Percentiles rank a stretch among this genome's conserved stretches.
These are phyloP conservation scores for Fraxinus nigra DNA, from an alignment of 305 asterid genomes.

Conservation along the genomic window DNA sequence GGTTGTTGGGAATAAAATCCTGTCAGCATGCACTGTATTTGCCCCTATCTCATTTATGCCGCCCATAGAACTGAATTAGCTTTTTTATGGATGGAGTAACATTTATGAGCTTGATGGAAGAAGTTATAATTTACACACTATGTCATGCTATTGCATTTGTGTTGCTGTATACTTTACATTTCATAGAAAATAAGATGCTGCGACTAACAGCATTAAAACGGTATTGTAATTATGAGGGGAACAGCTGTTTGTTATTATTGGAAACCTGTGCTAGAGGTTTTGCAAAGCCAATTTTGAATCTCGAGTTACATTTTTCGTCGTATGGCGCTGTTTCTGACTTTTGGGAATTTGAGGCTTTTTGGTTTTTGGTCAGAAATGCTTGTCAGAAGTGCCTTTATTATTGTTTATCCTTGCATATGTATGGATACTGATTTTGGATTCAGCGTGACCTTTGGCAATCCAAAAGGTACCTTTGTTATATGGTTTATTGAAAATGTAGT, in stretches of 20 bases:
- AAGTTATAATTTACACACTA: neutral
- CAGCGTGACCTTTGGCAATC: conserved; percentile 5
- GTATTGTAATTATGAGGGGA: neutral
- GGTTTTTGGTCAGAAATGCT: neutral
- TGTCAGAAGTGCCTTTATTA: neutral
- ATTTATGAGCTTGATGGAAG: neutral
- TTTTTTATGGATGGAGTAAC: neutral
- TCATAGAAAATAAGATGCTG: neutral
- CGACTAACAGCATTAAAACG: neutral
- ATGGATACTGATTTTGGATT: neutral
- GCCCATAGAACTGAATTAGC: neutral
- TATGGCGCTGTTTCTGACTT: neutral
- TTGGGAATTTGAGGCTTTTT: neutral
- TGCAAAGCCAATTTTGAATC: neutral
- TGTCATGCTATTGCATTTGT: neutral
- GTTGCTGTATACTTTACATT: neutral
- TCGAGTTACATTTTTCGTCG: neutral
- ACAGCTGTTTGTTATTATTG: neutral
- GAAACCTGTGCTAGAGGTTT: neutral
- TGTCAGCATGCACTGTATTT: neutral
- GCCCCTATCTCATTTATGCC: neutral
- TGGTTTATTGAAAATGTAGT: neutral
- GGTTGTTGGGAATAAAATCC: neutral
- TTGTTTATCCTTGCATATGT: neutral
- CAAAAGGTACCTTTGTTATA: neutral